phyloP scores from a whole-genome alignment of 352 stramenopile genomes.

The Globisporangium sylvaticum region DNA sequence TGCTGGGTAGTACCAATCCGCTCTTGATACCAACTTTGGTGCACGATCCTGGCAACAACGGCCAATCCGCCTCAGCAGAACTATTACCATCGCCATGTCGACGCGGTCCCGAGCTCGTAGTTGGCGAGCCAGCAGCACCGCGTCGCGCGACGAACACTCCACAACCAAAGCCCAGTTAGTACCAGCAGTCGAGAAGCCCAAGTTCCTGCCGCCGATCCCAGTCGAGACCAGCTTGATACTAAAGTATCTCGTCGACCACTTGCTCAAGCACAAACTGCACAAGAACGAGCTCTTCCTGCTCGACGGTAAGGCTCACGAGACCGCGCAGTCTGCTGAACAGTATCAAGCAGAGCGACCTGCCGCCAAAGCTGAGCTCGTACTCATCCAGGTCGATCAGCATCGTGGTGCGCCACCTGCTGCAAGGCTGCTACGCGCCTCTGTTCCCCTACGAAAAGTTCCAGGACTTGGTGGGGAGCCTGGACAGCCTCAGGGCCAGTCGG shows the following conservation, averaged over 20 bases:
- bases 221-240: slow-evolving; percentile 22
- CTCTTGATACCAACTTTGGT: no score
- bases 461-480: neutral
- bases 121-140: slow-evolving; percentile 1
- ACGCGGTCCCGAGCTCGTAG: neutral
- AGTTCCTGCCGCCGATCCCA: slow-evolving; percentile 19
- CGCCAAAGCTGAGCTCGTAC: slow-evolving; percentile 22
- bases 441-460: slow-evolving; percentile 16
- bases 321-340: slow-evolving; percentile 15
- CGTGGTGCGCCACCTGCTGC: slow-evolving; percentile 20
- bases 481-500: neutral
- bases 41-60: no score
- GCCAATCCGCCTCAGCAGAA: no score
- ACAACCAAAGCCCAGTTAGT: neutral
- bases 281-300: slow-evolving; percentile 32
- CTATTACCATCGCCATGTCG: no score
- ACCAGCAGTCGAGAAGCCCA: neutral
- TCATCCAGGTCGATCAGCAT: slow-evolving; percentile 27
- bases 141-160: neutral
- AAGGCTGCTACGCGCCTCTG: slow-evolving; percentile 21
- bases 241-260: slow-evolving; percentile 27
- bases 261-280: slow-evolving; percentile 35
- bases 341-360: slow-evolving; percentile 22
- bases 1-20: no score
- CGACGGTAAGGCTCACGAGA: slow-evolving; percentile 20